Conservation (phyloP, 768 basidiomycete genomes). For the Rhizopogon vinicolor region DNA sequence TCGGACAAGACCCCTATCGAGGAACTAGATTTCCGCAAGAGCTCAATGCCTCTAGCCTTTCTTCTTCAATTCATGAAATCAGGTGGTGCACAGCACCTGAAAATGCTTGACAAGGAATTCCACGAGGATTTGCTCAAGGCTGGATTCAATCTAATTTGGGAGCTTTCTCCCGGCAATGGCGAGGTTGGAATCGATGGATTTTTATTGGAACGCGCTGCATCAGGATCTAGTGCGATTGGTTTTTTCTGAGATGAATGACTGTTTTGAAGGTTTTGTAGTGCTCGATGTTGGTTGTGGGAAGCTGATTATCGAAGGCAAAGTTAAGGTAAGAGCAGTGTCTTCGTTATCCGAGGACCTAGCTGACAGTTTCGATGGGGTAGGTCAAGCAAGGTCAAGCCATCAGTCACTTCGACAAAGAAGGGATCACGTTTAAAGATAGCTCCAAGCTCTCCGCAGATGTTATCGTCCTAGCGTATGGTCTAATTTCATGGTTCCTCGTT, state of each 20-base stretch:
- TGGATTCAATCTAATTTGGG: neutral
- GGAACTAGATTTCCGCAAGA: too few relatives aligned
- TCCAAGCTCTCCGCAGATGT: slow-evolving; percentile 37
- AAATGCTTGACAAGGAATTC: neutral
- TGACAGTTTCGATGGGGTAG: slow-evolving; percentile 6
- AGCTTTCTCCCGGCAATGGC: neutral
- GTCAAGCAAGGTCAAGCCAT: slow-evolving; percentile 31
- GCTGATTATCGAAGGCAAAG: neutral
- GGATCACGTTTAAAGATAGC: slow-evolving; percentile 36
- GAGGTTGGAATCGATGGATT: neutral
- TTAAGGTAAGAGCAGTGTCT: neutral
- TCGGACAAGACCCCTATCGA: too few relatives aligned
- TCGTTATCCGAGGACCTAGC: neutral
- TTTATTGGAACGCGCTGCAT: neutral
- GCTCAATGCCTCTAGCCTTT: neutral
- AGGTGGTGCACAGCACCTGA: neutral
- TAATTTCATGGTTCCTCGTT: neutral
- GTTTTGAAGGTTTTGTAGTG: neutral
- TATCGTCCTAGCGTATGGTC: slow-evolving; percentile 45
- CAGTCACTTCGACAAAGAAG: slow-evolving; percentile 34
- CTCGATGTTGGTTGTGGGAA: slow-evolving; percentile 8
- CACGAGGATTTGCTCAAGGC: neutral
- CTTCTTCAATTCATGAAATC: neutral
- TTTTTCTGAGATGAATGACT: neutral
- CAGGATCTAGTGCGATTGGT: neutral